A percentile compares a stretch with the other conserved stretches of the same genome.
Evolutionary conservation across 1,284 basidiomycete genomes (phyloP).

Genomic region (Ceratobasidium sp.): DNA sequence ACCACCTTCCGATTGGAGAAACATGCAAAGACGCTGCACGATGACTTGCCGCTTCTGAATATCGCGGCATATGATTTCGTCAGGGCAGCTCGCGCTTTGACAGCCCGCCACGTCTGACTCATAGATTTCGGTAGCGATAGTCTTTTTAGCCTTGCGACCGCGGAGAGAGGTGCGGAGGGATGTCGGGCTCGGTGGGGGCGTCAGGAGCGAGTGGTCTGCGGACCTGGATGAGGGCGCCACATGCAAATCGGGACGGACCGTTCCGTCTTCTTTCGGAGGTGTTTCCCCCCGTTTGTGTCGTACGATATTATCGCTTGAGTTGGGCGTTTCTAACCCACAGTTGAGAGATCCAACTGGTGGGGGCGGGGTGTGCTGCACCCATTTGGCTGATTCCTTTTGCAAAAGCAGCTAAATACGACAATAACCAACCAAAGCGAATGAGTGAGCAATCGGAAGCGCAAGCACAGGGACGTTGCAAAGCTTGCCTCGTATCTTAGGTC

Average conservation of each 20-base stretch:
- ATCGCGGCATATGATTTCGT: conserved; percentile 2
- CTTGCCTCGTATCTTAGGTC: conserved; percentile 37
- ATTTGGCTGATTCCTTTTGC: conserved; percentile 32
- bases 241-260: not conserved
- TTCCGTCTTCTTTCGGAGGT: not conserved
- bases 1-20: conserved; percentile 22
- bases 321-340: conserved; percentile 25
- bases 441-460: not conserved
- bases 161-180: not conserved
- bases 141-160: conserved; percentile 9
- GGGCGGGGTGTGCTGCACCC: conserved; percentile 20
- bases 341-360: not conserved
- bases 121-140: not conserved
- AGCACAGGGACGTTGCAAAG: not conserved
- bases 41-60: conserved; percentile 25
- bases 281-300: too few species aligned
- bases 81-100: conserved; percentile 8
- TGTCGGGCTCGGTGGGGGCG: conserved; percentile 37
- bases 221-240: conserved; percentile 1
- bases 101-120: not conserved
- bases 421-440: conserved; percentile 7
- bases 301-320: too few species aligned
- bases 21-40: conserved; percentile 21
- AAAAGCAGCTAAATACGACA: conserved; percentile 19
- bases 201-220: conserved; percentile 25